These are phyloP conservation scores for Tulasnella sp. DNA, from an alignment of 768 basidiomycete genomes.

Conservation along the genomic window DNA sequence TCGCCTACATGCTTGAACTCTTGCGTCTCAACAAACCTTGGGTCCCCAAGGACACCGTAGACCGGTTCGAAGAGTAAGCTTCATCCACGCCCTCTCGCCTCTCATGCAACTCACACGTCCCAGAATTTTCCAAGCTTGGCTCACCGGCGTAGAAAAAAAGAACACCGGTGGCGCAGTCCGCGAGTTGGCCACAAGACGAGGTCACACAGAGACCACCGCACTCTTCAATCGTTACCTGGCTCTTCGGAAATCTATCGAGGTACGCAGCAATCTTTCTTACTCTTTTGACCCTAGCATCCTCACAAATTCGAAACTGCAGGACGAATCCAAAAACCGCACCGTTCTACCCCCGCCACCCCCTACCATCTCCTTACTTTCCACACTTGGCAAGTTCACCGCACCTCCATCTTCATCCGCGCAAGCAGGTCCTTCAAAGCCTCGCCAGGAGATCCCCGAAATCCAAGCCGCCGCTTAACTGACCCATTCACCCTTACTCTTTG, in stretches of 20 bases:
- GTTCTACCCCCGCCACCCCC: neutral
- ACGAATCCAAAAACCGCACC: conserved; percentile 2
- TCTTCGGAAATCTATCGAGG: neutral
- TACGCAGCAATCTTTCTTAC: neutral
- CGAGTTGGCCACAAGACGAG: neutral
- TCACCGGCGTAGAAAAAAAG: neutral
- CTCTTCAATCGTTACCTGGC: neutral
- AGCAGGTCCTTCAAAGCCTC: neutral
- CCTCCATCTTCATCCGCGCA: neutral
- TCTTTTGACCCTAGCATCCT: neutral
- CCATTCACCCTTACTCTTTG: neutral
- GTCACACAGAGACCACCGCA: neutral
- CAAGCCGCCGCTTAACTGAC: neutral
- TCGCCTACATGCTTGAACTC: conserved; percentile 1
- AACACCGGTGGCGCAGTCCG: neutral
- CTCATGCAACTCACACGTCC: neutral
- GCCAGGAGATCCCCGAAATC: neutral
- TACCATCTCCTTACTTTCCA: neutral
- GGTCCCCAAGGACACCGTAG: neutral
- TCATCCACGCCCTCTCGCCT: neutral
- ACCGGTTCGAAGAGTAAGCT: neutral
- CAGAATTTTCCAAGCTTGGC: neutral
- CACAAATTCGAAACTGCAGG: neutral
- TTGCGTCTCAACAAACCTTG: conserved; percentile 6
- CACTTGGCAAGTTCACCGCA: neutral